Evolutionary conservation across 2,329 filamentous ascomycete genomes (phyloP).

Genomic region (Bipolaris cookei): DNA sequence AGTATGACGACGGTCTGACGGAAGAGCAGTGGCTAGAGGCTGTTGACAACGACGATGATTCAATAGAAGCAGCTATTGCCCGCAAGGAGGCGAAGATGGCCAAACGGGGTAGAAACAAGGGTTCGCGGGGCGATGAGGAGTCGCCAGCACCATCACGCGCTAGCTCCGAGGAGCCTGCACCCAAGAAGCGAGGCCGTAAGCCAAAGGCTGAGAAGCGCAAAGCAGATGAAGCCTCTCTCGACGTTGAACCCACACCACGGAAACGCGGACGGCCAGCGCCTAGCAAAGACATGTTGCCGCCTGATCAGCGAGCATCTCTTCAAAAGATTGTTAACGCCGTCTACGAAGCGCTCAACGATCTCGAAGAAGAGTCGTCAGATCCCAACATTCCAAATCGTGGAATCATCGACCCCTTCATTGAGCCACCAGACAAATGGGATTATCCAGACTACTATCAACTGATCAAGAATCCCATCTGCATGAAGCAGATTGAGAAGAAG

Average conservation of each 20-base stretch:
- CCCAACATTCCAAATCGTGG: conserved; percentile 70
- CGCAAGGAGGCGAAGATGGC: conserved; percentile 87
- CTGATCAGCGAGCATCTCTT: conserved; percentile 75
- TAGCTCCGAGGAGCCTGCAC: conserved; percentile 78
- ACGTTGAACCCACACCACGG: conserved; percentile 70
- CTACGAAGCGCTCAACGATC: conserved; percentile 79
- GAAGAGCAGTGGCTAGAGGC: conserved; percentile 99
- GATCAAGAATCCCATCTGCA: conserved; percentile 90
- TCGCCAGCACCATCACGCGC: conserved; percentile 81
- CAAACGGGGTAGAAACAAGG: conserved; percentile 76
- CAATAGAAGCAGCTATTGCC: conserved; percentile 88
- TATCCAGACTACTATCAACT: conserved; percentile 96
- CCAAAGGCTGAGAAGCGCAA: conserved; percentile 84
- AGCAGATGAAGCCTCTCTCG: conserved; percentile 68
- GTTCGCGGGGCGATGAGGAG: conserved; percentile 65
- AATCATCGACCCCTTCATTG: conserved; percentile 93
- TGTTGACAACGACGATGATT: conserved; percentile 92
- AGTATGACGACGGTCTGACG: conserved; percentile 95
- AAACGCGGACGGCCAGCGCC: conserved; percentile 69
- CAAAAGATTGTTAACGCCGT: conserved; percentile 79
- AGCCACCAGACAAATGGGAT: conserved; percentile 83
- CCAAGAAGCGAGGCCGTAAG: conserved; percentile 84
- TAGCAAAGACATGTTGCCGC: conserved; percentile 71
- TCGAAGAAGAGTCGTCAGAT: conserved; percentile 76
- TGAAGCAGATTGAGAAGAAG: conserved; percentile 92